Percentiles rank a stretch among this genome's conserved stretches.
These are phyloP conservation scores for Ophiocordyceps polyrhachis-furcata DNA, from an alignment of 2,329 filamentous ascomycete genomes.

Conservation along the genomic window DNA sequence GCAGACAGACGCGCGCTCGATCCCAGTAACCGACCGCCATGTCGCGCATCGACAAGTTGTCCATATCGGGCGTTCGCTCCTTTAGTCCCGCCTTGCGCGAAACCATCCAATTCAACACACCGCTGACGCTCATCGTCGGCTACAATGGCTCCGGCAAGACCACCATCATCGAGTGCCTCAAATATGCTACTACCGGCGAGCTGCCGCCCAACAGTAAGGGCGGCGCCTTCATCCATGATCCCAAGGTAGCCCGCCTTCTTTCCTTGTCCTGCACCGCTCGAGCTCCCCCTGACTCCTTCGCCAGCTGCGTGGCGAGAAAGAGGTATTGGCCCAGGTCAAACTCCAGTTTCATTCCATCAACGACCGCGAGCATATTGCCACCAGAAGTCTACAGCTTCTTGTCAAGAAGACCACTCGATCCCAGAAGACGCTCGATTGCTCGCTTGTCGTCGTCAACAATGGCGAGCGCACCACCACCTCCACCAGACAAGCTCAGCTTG, in stretches of 20 bases:
- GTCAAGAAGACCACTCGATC: constrained; percentile 63
- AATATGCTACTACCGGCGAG: constrained; percentile 91
- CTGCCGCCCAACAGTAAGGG: constrained; percentile 80
- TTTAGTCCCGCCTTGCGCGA: constrained; percentile 62
- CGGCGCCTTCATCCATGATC: constrained; percentile 91
- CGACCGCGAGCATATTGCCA: constrained; percentile 63
- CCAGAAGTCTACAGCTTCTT: constrained; percentile 67
- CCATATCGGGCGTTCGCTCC: constrained; percentile 67
- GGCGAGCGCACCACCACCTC: constrained; percentile 68
- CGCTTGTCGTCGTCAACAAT: constrained; percentile 55
- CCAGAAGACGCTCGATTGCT: constrained; percentile 72
- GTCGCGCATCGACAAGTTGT: constrained; percentile 81
- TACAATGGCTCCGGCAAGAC: constrained; percentile 97
- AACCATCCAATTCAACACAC: constrained; percentile 73
- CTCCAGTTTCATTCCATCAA: constrained; percentile 68
- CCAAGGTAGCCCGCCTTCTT: constrained; percentile 38
- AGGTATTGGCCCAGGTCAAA: constrained; percentile 81
- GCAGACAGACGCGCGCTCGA: background rate
- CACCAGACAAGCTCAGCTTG: constrained; percentile 61
- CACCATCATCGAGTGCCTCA: constrained; percentile 95
- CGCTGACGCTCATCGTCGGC: constrained; percentile 88
- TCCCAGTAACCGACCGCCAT: constrained; percentile 15
- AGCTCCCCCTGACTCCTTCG: constrained; percentile 2
- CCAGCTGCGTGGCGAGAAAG: constrained; percentile 63
- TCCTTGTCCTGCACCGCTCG: background rate